Evolutionary conservation across 805 yeast species (phyloP), one percentile per base, ranked within the genome.

Genomic region (Zygosaccharomyces pseudorouxii): DNA sequence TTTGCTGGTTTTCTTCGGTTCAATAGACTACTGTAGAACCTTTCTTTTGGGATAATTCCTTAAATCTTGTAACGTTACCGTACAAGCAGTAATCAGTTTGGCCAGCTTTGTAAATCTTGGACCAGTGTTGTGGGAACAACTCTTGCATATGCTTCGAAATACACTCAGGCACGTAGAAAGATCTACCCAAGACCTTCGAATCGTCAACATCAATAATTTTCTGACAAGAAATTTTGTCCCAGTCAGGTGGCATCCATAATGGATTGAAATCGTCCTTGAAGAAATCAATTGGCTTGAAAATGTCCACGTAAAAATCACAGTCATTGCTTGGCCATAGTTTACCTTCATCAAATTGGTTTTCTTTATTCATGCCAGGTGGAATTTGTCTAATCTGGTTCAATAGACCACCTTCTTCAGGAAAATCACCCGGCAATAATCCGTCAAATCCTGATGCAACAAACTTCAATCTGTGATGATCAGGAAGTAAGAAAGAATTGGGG

Each of bases 351-450:
- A 80, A 89, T 38, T 67, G 50, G 62, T 92, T 90, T 56, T 72
- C 69, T 57, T 89, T 83, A 62, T 92, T 90, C 89, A 88, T 86
- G 4, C 82, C 78, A 0, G 54, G 42, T 1, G 95, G 93, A 1
- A 74, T 58, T 1, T 56, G 51, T 19, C 84, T 73, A 0, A 86
- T 76, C 16, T 63, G 54, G 11, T 62, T 59, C 3, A 68, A 59
- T 23, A 68, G 43, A 4, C 54, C 49, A 1, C 42, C 57, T 1
- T 60, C 56, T 55, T 83, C 95, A 3, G 63, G 59, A 60, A 90
- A 92, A 58, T 88, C 93, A 2, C 95, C 95, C 0, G 98, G 98
- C 30, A 92, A 70, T 52, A 90, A 70, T 0, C 97, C 97, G 63
- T 83, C 79, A 67, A 90, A 92, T 1, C 92, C 93, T 48, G 89